phyloP scores from a whole-genome alignment of 2,329 filamentous ascomycete genomes.

The Aspergillus proliferans region DNA sequence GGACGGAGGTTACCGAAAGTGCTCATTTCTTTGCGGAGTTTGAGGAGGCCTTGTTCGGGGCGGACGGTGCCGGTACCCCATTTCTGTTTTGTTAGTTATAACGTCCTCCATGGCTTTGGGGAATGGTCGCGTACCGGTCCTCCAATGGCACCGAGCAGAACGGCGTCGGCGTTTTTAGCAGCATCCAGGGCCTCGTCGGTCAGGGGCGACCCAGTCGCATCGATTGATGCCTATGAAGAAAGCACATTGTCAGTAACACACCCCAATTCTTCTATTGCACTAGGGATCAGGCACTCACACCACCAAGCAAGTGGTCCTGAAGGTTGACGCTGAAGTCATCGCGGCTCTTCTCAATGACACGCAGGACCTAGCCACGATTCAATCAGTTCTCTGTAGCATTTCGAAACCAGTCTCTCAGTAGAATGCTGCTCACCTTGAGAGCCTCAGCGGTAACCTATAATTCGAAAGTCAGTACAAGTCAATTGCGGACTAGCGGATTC shows the following conservation, averaged over 20 bases:
- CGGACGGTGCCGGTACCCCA: conserved; percentile 86
- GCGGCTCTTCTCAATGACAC: conserved; percentile 66
- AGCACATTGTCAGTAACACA: conserved; percentile 1
- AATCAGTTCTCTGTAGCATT: conserved; percentile 2
- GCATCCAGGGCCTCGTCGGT: conserved; percentile 77
- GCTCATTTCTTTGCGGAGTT: conserved; percentile 84
- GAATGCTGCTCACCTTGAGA: conserved; percentile 59
- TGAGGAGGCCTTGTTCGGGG: conserved; percentile 86
- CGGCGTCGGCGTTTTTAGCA: conserved; percentile 78
- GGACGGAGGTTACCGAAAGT: conserved; percentile 94
- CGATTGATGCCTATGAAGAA: conserved; percentile 68
- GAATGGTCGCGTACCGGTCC: conserved; percentile 60
- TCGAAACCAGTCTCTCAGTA: neutral
- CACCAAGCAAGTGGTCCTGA: conserved; percentile 82
- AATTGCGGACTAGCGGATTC: conserved; percentile 1
- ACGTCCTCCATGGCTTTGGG: neutral
- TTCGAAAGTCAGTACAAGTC: conserved; percentile 1
- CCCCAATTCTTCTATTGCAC: neutral
- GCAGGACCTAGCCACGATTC: conserved; percentile 57
- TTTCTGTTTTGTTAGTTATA: conserved; percentile 47
- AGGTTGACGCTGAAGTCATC: conserved; percentile 78
- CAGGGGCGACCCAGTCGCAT: conserved; percentile 69
- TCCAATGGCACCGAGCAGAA: conserved; percentile 88
- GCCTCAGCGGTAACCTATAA: conserved; percentile 72
- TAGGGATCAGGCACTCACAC: conserved; percentile 55